These are phyloP conservation scores for Vicia sativa DNA, from an alignment of 306 rosid genomes.

Conservation along the genomic window DNA sequence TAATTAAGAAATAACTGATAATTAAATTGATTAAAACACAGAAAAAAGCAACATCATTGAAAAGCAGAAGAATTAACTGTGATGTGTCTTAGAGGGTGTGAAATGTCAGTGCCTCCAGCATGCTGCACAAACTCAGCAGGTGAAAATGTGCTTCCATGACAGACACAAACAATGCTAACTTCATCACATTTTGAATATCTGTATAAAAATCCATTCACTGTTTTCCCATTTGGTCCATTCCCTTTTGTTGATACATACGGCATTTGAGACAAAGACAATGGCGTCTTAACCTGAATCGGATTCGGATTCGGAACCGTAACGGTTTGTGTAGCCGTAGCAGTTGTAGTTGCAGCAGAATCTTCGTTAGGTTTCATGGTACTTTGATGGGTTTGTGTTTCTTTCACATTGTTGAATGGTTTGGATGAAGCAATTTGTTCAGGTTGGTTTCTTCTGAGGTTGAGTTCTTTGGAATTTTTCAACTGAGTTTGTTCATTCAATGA, in stretches of 20 bases:
- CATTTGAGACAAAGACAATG: slow-evolving; percentile 50
- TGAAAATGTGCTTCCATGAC: slow-evolving; percentile 84
- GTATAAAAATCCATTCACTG: slow-evolving; percentile 62
- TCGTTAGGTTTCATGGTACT: not conserved
- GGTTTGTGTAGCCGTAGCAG: not conserved
- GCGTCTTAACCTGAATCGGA: slow-evolving; percentile 10
- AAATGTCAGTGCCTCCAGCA: slow-evolving; percentile 74
- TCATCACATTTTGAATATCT: slow-evolving; percentile 64
- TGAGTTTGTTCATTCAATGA: slow-evolving; percentile 40
- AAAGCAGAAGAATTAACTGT: slow-evolving; percentile 65
- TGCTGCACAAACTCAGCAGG: slow-evolving; percentile 91
- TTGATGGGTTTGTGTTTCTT: slow-evolving; percentile 14
- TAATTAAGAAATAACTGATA: not conserved
- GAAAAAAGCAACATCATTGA: slow-evolving; percentile 36
- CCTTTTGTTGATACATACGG: slow-evolving; percentile 78
- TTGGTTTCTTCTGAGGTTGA: slow-evolving; percentile 29
- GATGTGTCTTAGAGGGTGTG: slow-evolving; percentile 70
- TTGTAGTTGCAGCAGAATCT: too few relatives aligned
- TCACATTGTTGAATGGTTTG: slow-evolving; percentile 2
- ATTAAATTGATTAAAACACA: not conserved
- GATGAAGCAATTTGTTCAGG: slow-evolving; percentile 50
- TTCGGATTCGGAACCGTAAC: not conserved
- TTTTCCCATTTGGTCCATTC: slow-evolving; percentile 67
- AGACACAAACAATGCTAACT: slow-evolving; percentile 77
- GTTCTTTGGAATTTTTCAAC: slow-evolving; percentile 28